Base-by-base conservation (phyloP, 345 rosid genomes). In the Pseudoturritis turrita region DNA sequence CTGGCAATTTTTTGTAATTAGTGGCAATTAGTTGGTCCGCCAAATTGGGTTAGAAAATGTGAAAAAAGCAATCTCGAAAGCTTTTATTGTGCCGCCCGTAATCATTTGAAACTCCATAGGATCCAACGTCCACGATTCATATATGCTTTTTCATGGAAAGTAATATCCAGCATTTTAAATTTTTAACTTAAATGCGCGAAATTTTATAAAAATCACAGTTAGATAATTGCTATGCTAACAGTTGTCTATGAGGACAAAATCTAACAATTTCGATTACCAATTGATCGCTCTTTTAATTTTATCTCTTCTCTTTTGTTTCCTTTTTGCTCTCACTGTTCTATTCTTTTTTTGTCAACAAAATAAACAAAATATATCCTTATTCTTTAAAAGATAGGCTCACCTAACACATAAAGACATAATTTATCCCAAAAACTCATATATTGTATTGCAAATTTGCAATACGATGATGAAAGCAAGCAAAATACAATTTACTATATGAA, bases 51-150 rank as follows among this genome's bases (percentile, higher is more conserved):
- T 72, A 64, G 37, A 57, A 26, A 74, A 65, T 46, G 61, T 58
- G 18, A 19, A 53, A 68, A 61, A 47, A 68, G 68, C 37, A 61
- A 61, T 37, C 31, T 68, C 47, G 25, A 51, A 41, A 68, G 65
- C 65, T 53, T 68, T 60, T 36, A 58, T 65, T 74, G 15, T 75
- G 70, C 74, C 74, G 79, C 79, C 21, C 65, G 74, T 75, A 61
- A 75, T 75, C 74, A 75, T 75, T 75, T 75, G 63, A 75, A n/a
- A 75, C 53, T 75, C 58, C 64, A 18, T 54, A 60, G 70, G 64
- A 75, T 75, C 79, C 78, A 74, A 58, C 78, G 46, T 75, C 56
- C 69, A 68, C 25, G 4, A 60, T 31, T 61, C 41, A 15, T 10
- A 3, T 49, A 14, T 54, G 14, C 1, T 64, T 35, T 26, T 1